Base-by-base conservation (phyloP, 176 grass and related monocot species). In the Carex cristatella region DNA sequence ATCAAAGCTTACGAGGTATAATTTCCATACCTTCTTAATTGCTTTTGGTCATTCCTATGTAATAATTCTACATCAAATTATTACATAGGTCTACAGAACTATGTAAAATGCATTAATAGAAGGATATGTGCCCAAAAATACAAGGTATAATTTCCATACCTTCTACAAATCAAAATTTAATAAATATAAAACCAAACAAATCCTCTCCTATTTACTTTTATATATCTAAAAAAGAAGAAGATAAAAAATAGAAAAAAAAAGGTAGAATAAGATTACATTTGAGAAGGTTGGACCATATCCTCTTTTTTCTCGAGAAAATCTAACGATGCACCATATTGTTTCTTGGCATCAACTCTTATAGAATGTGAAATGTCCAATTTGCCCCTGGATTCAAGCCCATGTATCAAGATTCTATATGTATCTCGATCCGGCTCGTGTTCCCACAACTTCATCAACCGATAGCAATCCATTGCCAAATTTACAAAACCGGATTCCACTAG, bases 391-490 rank as follows among this genome's bases (percentile, higher is more conserved):
- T 98, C 83, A 76, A 98, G 84, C 67, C 88, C 88, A 82, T 74
- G 87, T 42, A 94, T 87, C 88, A 98, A 79, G 51, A 88, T 86
- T 78, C 15, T 80, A 46, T 93, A 94, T 18, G 89, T 94, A 67
- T 32, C 70, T 84, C 87, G 87, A 85, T 98, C 92, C 51, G 91
- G 95, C 33, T 93, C 92, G 27, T 76, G 89, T 30, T 92, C 88
- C 95, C 95, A 90, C 37, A 98, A 61, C 84, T 90, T 97, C 92
- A 97, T 94, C 37, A 97, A 54, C 42, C 90, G 86, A 85, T 91
- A 97, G 69, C 90, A 93, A 51, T 93, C 90, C 91, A 94, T 85
- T 60, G 95, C 27, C 46, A 87, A 75, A 42, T 93, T 88, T 55
- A 86, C 74, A 58, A 89, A 94, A 7, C 83, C 92, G 33, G 89